Conservation (phyloP, 2,329 filamentous ascomycete species). For the Diplodia seriata region DNA sequence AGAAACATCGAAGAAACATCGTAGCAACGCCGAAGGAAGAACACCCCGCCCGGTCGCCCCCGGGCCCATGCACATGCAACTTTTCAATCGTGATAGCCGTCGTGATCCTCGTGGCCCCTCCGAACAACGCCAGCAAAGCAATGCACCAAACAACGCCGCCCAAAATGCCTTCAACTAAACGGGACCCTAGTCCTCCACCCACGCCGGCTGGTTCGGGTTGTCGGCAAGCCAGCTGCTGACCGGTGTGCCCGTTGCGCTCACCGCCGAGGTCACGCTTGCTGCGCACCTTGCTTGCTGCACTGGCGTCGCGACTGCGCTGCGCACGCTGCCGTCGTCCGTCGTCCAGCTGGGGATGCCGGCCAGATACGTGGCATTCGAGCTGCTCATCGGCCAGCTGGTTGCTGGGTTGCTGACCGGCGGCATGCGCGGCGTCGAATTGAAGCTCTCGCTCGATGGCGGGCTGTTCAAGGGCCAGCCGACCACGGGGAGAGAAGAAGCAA, state of each 20-base stretch:
- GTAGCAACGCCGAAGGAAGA: conserved; percentile 23
- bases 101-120: conserved; percentile 16
- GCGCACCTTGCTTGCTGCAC: conserved; percentile 27
- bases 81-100: conserved; percentile 16
- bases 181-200: conserved; percentile 28
- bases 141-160: conserved; percentile 22
- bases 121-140: conserved; percentile 25
- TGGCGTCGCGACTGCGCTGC: conserved; percentile 25
- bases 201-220: conserved; percentile 31
- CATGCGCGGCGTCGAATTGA: conserved; percentile 32
- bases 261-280: conserved; percentile 11
- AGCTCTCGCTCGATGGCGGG: conserved; percentile 32
- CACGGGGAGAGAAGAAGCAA: conserved; percentile 27
- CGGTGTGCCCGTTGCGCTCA: conserved; percentile 30
- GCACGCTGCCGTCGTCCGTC: conserved; percentile 17
- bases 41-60: conserved; percentile 12
- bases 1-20: conserved; percentile 32
- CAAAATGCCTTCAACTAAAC: background rate
- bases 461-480: conserved; percentile 31
- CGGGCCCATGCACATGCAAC: conserved; percentile 26
- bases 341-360: conserved; percentile 30
- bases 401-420: conserved; percentile 26
- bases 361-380: conserved; percentile 28
- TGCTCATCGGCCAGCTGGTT: conserved; percentile 27
- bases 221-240: conserved; percentile 30